phyloP scores from a whole-genome alignment of 2,329 filamentous ascomycete species.

The Albifimbria verrucaria region DNA sequence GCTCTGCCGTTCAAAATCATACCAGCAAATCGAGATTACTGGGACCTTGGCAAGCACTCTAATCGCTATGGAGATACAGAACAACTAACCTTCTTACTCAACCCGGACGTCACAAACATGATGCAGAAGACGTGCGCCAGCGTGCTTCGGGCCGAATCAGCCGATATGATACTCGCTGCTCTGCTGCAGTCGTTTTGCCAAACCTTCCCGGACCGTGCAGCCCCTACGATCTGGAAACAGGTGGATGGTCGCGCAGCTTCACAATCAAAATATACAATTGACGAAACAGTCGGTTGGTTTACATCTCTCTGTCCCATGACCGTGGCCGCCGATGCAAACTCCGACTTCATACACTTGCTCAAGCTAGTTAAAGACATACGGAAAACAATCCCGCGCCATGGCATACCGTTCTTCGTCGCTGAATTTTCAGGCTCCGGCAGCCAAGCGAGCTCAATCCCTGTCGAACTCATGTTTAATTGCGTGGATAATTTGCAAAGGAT shows the following conservation, averaged over 20 bases:
- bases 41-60: constrained; percentile 38
- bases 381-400: constrained; percentile 39
- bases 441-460: constrained; percentile 38
- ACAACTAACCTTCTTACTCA: constrained; percentile 39
- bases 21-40: constrained; percentile 42
- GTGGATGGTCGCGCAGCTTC: constrained; percentile 46
- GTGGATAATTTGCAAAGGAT: constrained; percentile 47
- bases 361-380: constrained; percentile 52
- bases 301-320: constrained; percentile 53
- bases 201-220: constrained; percentile 48
- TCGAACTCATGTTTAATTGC: constrained; percentile 59
- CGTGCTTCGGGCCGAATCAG: constrained; percentile 47
- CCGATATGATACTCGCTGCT: constrained; percentile 52
- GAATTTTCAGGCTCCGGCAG: constrained; percentile 34
- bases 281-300: constrained; percentile 59
- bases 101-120: constrained; percentile 36
- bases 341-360: constrained; percentile 49
- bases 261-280: constrained; percentile 46
- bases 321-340: constrained; percentile 37
- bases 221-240: constrained; percentile 53
- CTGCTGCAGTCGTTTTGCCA: constrained; percentile 53
- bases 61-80: constrained; percentile 45
- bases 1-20: constrained; percentile 36
- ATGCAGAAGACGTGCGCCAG: constrained; percentile 41
- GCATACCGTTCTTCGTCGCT: constrained; percentile 47